phyloP scores from a whole-genome alignment of 257 asterid genomes.

The Ocimum tenuiflorum region DNA sequence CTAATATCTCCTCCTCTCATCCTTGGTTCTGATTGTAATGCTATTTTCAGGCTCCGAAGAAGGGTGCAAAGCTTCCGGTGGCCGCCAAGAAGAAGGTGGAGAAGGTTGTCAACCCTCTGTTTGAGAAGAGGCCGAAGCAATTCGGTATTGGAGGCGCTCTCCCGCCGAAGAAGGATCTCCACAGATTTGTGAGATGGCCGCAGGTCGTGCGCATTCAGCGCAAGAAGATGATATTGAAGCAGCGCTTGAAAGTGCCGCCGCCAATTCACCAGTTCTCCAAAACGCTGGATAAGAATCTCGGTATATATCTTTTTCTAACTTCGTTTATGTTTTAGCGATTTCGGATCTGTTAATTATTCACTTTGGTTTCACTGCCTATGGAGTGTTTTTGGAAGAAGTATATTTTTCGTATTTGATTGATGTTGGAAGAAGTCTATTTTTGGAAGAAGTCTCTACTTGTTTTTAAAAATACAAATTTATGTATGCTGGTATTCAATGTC shows the following conservation, averaged over 20 bases:
- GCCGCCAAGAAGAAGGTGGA: conserved; percentile 40
- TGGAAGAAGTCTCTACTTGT: too few relatives aligned
- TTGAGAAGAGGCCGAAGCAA: conserved; percentile 51
- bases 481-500: too few relatives aligned
- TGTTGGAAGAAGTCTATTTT: too few relatives aligned
- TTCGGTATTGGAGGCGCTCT: conserved; percentile 52
- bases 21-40: background rate
- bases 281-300: conserved; percentile 43
- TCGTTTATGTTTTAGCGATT: too few relatives aligned
- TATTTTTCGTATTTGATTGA: too few relatives aligned
- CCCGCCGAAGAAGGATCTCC: conserved; percentile 55
- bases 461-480: too few relatives aligned
- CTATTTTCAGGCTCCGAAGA: conserved; percentile 47
- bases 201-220: conserved; percentile 55
- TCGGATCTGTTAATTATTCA: too few relatives aligned
- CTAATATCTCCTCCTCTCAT: background rate
- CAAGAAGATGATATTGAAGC: conserved; percentile 42
- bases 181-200: conserved; percentile 51
- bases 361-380: too few relatives aligned
- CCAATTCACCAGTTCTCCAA: conserved; percentile 55
- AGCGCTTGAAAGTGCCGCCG: conserved; percentile 43
- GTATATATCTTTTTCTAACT: background rate
- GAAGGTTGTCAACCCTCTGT: conserved; percentile 40
- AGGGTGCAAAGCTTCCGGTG: conserved; percentile 38
- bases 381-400: too few relatives aligned